Conservation (phyloP, 805 yeast genomes). For the Lipomyces yamadae region DNA sequence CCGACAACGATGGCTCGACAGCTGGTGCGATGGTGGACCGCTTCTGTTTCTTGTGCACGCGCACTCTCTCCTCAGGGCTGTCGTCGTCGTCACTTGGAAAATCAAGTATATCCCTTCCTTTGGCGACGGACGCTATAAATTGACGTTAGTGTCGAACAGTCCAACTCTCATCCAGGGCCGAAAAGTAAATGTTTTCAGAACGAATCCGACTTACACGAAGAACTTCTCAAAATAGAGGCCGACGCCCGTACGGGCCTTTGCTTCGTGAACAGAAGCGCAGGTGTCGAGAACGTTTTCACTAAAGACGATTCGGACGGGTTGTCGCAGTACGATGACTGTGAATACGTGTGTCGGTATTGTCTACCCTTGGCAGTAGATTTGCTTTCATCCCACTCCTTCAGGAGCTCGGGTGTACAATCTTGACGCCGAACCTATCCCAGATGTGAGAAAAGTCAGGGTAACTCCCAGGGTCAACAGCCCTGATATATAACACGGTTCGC, state of each 20-base stretch:
- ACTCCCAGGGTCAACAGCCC: neutral
- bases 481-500: too few species aligned
- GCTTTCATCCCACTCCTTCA: constrained; percentile 12
- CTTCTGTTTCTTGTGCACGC: neutral
- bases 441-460: constrained; percentile 8
- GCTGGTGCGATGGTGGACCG: neutral
- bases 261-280: neutral
- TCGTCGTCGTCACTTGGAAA: constrained; percentile 16
- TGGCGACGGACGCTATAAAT: neutral
- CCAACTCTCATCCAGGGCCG: neutral
- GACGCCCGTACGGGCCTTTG: neutral
- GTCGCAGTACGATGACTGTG: constrained; percentile 1
- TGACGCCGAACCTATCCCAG: constrained; percentile 12
- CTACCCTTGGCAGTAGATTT: neutral
- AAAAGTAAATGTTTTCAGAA: neutral
- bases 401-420: constrained; percentile 13
- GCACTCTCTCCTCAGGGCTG: neutral
- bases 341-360: neutral
- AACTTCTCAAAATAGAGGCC: constrained; percentile 9
- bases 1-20: neutral
- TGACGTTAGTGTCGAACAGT: neutral
- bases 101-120: neutral
- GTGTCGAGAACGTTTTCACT: neutral
- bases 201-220: constrained; percentile 10
- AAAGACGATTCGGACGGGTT: neutral